phyloP scores from a whole-genome alignment of 192 early-diverging fungal genomes.

The Gonapodya prolifera region DNA sequence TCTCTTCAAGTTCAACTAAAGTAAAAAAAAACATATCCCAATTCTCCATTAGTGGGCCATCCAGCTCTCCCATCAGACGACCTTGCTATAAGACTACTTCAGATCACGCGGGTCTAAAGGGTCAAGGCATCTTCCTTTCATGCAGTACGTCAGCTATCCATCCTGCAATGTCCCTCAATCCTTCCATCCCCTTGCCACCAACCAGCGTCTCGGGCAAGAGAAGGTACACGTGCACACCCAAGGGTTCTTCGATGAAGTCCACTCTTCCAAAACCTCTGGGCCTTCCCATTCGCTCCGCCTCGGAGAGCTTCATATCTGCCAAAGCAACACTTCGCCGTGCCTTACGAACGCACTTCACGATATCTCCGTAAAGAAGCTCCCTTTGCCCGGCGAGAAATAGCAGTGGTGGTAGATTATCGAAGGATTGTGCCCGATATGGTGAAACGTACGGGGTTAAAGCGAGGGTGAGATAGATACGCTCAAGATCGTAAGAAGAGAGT shows the following conservation, averaged over 20 bases:
- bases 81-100: no score
- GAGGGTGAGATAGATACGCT: not conserved
- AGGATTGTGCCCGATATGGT: not conserved
- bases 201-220: not conserved
- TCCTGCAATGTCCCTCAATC: not conserved
- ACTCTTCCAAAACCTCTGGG: not conserved
- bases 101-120: no score
- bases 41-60: no score
- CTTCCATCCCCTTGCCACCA: not conserved
- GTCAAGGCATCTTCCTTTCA: no score
- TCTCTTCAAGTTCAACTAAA: no score
- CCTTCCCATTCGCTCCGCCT: not conserved
- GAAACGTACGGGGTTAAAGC: not conserved
- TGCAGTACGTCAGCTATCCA: not conserved
- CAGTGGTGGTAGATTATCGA: not conserved
- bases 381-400: not conserved
- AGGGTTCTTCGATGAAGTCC: not conserved
- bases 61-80: no score
- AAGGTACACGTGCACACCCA: not conserved
- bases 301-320: not conserved
- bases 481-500: not conserved
- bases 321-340: not conserved
- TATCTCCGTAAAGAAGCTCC: not conserved
- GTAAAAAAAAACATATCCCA: no score
- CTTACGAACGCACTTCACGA: not conserved